Evolutionary conservation across 2,329 filamentous ascomycete genomes (phyloP).

Genomic region (Conoideocrella luteorostrata): DNA sequence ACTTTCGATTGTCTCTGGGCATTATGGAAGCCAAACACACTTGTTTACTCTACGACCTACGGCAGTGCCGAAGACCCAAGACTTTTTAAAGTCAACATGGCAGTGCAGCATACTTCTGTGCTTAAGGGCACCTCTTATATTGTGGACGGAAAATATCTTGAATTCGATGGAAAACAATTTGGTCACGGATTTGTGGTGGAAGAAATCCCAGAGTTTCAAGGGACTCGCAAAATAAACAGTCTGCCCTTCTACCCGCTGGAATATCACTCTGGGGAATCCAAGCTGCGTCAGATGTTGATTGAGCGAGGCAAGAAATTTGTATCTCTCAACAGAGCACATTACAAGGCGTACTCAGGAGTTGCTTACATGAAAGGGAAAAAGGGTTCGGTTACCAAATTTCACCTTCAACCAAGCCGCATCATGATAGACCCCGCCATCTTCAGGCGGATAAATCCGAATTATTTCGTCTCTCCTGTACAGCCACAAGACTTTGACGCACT

Average conservation of each 20-base stretch:
- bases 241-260: slow-evolving; percentile 70
- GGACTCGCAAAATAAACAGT: slow-evolving; percentile 74
- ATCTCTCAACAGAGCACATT: slow-evolving; percentile 72
- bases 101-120: slow-evolving; percentile 62
- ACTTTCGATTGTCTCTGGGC: slow-evolving; percentile 88
- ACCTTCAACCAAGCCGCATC: slow-evolving; percentile 77
- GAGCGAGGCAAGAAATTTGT: slow-evolving; percentile 83
- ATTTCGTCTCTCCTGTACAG: slow-evolving; percentile 67
- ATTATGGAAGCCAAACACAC: slow-evolving; percentile 78
- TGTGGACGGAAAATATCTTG: slow-evolving; percentile 73
- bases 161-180: slow-evolving; percentile 83
- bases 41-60: slow-evolving; percentile 73
- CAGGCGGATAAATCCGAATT: slow-evolving; percentile 80
- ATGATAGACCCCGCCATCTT: slow-evolving; percentile 85
- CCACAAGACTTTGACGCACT: slow-evolving; percentile 62
- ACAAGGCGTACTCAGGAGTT: slow-evolving; percentile 75
- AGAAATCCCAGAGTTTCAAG: slow-evolving; percentile 70
- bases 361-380: slow-evolving; percentile 80
- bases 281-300: slow-evolving; percentile 60
- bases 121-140: slow-evolving; percentile 69
- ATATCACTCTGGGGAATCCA: slow-evolving; percentile 68
- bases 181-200: slow-evolving; percentile 66
- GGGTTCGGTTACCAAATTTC: slow-evolving; percentile 58
- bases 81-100: slow-evolving; percentile 74
- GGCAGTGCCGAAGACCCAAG: slow-evolving; percentile 69